phyloP scores from a whole-genome alignment of 768 basidiomycete genomes.

The Kwoniella sp. region DNA sequence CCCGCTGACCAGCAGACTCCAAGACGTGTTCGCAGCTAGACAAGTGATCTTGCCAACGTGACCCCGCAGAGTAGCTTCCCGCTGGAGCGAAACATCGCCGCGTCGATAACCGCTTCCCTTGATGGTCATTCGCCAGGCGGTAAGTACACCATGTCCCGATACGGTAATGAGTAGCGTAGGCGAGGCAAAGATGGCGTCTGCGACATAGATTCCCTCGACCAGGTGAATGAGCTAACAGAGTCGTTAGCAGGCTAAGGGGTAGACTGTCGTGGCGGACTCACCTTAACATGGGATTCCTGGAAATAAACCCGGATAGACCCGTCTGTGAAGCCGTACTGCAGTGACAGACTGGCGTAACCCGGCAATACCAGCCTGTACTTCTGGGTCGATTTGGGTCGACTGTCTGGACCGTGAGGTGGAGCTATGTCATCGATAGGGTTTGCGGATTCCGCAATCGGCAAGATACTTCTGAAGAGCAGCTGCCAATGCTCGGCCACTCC shows the following conservation, averaged over 20 bases:
- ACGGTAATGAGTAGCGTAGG: conserved; percentile 70
- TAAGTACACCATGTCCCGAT: conserved; percentile 72
- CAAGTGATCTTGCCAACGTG: conserved; percentile 67
- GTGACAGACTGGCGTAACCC: conserved; percentile 22
- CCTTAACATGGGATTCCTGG: conserved; percentile 22
- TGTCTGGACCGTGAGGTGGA: conserved; percentile 11
- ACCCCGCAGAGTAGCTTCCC: conserved; percentile 73
- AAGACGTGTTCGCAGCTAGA: conserved; percentile 68
- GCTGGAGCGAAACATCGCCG: conserved; percentile 45
- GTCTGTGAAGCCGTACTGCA: conserved; percentile 45
- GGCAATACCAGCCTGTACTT: conserved; percentile 26
- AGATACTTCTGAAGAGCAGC: conserved; percentile 46
- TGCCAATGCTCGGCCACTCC: conserved; percentile 82
- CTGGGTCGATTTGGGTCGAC: conserved; percentile 22
- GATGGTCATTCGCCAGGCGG: conserved; percentile 68
- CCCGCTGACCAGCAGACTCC: conserved; percentile 79
- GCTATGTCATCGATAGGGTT: conserved; percentile 26
- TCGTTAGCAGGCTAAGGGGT: not conserved
- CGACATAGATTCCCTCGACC: conserved; percentile 67
- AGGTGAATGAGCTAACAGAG: conserved; percentile 63
- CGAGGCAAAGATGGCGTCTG: conserved; percentile 75
- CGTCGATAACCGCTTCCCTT: conserved; percentile 34
- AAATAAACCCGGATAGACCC: conserved; percentile 36
- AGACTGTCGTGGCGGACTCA: not conserved
- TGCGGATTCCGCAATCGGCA: conserved; percentile 36